Evolutionary conservation across 1,284 basidiomycete species (phyloP).

Genomic region (Testicularia cyperi): DNA sequence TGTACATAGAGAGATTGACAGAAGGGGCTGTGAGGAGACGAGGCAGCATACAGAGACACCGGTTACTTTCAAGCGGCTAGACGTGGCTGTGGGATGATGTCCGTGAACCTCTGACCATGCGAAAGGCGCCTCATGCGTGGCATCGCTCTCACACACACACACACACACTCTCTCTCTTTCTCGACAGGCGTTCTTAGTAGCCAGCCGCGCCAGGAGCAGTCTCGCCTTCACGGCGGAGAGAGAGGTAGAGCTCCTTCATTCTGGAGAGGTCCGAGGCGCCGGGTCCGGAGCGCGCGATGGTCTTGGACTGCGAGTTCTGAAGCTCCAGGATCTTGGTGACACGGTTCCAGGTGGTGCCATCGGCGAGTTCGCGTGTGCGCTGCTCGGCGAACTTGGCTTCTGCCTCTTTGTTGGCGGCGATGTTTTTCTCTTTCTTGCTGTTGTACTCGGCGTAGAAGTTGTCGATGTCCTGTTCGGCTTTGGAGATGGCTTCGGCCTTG

Average conservation of each 20-base stretch:
- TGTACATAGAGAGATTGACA: no score
- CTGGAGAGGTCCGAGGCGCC: slow-evolving; percentile 84
- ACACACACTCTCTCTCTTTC: no score
- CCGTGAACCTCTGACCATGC: no score
- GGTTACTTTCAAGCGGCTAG: no score
- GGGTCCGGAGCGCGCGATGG: slow-evolving; percentile 80
- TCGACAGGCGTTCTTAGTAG: slow-evolving; percentile 30
- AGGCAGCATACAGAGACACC: no score
- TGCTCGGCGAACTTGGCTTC: slow-evolving; percentile 78
- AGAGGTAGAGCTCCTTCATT: slow-evolving; percentile 69
- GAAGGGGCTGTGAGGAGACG: no score
- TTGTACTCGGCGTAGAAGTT: slow-evolving; percentile 94
- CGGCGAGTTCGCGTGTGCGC: slow-evolving; percentile 75
- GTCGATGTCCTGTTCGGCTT: slow-evolving; percentile 90
- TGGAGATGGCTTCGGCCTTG: slow-evolving; percentile 81
- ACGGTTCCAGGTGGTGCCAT: slow-evolving; percentile 93
- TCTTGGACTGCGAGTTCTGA: slow-evolving; percentile 94
- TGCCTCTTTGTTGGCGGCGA: slow-evolving; percentile 91
- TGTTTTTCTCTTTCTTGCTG: slow-evolving; percentile 85
- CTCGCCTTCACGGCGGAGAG: slow-evolving; percentile 54
- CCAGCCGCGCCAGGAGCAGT: slow-evolving; percentile 55
- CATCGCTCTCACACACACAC: no score
- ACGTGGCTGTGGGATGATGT: no score
- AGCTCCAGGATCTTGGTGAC: slow-evolving; percentile 84
- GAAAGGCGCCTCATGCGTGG: no score